phyloP scores from a whole-genome alignment of 129 eudicot species.

The Solidago caesia region DNA sequence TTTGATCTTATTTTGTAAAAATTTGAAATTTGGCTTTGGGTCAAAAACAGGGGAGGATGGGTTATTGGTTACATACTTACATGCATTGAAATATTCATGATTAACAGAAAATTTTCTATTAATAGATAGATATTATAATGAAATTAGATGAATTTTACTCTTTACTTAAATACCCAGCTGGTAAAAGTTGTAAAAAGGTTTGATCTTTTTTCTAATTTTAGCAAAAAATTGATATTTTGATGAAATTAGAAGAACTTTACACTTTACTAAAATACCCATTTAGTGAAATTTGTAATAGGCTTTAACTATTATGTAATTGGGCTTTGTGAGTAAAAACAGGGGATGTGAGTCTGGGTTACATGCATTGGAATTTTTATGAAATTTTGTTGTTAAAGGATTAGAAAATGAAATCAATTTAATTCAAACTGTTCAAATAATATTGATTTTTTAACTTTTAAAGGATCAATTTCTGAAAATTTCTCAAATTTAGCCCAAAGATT shows the following conservation, averaged over 20 bases:
- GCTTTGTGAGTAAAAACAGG: constrained; percentile 25
- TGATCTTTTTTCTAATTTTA: constrained; percentile 7
- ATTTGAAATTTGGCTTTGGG: constrained; percentile 23
- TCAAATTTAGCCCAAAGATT: constrained; percentile 9
- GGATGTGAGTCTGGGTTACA: constrained; percentile 25
- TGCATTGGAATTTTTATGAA: constrained; percentile 30
- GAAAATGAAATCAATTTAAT: background rate
- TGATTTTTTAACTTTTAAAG: constrained; percentile 1
- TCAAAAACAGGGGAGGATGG: constrained; percentile 18
- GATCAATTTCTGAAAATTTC: constrained; percentile 17
- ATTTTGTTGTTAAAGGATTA: background rate
- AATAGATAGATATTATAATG: background rate
- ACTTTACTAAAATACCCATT: background rate
- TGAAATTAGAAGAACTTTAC: background rate
- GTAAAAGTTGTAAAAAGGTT: background rate
- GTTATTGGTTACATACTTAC: constrained; percentile 20
- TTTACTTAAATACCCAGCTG: constrained; percentile 9
- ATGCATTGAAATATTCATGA: constrained; percentile 30
- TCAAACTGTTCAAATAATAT: background rate
- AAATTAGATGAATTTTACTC: background rate
- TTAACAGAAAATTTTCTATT: background rate
- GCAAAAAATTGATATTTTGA: background rate
- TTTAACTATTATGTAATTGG: background rate
- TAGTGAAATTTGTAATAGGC: background rate
- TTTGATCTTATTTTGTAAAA: background rate